Evolutionary conservation across 768 basidiomycete species (phyloP).

Genomic region (Agaricus blazei): DNA sequence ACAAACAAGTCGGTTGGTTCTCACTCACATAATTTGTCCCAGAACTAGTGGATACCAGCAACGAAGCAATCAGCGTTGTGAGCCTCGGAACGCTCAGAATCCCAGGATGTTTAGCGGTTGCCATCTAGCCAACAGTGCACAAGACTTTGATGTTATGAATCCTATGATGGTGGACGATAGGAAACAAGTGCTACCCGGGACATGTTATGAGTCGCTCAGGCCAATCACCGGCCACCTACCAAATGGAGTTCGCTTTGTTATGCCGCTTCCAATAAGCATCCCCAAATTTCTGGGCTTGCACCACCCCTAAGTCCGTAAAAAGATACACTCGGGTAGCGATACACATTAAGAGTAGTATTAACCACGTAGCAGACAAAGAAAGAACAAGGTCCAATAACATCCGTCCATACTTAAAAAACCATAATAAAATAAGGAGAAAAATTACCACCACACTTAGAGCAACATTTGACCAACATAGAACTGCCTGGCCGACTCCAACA

Average conservation of each 20-base stretch:
- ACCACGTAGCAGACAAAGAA: background rate
- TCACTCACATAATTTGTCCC: slow-evolving; percentile 67
- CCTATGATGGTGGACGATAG: background rate
- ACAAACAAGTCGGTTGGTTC: background rate
- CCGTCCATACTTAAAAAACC: background rate
- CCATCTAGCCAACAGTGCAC: slow-evolving; percentile 11
- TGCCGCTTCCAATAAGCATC: no score
- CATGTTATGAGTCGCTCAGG: no score
- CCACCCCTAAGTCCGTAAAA: no score
- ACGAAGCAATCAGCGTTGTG: slow-evolving; percentile 47
- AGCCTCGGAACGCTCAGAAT: slow-evolving; percentile 36
- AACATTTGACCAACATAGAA: slow-evolving; percentile 36
- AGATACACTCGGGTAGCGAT: background rate
- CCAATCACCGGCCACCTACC: no score
- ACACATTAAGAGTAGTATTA: background rate
- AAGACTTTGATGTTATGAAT: background rate
- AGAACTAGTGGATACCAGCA: slow-evolving; percentile 55
- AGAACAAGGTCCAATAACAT: background rate
- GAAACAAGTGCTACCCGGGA: background rate
- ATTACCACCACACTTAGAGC: slow-evolving; percentile 15
- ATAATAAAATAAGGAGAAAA: background rate
- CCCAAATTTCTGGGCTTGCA: no score
- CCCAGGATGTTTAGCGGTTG: slow-evolving; percentile 18
- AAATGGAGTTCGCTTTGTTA: no score
- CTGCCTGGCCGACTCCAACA: slow-evolving; percentile 32